A percentile compares a stretch with the other conserved stretches of the same genome.
Conservation (phyloP, 1,284 basidiomycete species). For the Ganoderma leucocontextum region DNA sequence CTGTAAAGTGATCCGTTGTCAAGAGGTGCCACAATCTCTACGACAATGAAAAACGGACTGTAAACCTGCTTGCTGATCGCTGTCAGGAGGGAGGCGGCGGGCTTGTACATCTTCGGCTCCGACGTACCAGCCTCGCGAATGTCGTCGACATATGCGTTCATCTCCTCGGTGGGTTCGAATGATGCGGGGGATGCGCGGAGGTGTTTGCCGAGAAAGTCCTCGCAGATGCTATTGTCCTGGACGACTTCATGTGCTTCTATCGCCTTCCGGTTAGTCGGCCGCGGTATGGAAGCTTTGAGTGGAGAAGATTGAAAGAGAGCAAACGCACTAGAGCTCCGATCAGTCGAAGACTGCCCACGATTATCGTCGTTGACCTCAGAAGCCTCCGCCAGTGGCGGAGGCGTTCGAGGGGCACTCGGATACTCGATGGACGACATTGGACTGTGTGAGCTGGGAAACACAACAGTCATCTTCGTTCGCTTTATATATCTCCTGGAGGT, state of each 20-base stretch:
- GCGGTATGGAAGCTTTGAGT: not conserved
- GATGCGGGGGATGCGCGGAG: not conserved
- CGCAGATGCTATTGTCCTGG: not conserved
- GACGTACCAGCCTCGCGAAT: not conserved
- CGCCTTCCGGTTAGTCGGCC: not conserved
- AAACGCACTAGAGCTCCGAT: conserved; percentile 8
- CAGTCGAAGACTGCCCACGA: not conserved
- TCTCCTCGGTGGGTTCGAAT: not conserved
- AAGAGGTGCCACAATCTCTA: not conserved
- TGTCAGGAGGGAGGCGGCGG: conserved; percentile 9
- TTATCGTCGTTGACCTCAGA: conserved; percentile 8
- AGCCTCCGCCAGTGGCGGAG: not conserved
- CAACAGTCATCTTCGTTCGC: conserved; percentile 6
- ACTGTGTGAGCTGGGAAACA: conserved; percentile 19
- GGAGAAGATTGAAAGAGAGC: not conserved
- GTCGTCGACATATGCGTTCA: not conserved
- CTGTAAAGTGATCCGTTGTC: not conserved
- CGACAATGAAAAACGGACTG: conserved; percentile 1
- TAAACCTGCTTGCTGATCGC: conserved; percentile 13
- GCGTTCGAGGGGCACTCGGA: conserved; percentile 15
- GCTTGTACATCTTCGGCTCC: conserved; percentile 14
- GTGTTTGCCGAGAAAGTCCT: not conserved
- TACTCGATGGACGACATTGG: conserved; percentile 12
- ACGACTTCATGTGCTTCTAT: not conserved
- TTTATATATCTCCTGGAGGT: conserved; percentile 44